Conservation (phyloP, 2,329 filamentous ascomycete genomes). For the Chaetothyriales sp. region DNA sequence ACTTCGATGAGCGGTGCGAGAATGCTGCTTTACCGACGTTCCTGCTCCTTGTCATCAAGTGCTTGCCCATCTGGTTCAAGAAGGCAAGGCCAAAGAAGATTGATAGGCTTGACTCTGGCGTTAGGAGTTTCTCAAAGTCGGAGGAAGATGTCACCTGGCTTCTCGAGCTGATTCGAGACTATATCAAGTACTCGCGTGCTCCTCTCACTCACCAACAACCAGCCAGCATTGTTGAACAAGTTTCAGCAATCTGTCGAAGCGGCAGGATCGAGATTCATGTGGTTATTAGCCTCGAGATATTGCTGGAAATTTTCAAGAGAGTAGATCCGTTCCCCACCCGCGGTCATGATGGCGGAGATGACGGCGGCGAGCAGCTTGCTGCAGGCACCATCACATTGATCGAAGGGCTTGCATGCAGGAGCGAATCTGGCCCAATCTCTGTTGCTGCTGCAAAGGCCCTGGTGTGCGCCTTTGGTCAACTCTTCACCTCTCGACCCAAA, state of each 20-base stretch:
- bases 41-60: background rate
- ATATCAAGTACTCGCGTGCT: background rate
- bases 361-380: background rate
- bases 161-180: background rate
- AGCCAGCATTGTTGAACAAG: background rate
- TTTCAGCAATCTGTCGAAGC: background rate
- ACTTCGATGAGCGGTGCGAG: background rate
- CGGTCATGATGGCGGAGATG: background rate
- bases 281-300: background rate
- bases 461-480: conserved; percentile 8
- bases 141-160: background rate
- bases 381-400: background rate
- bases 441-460: conserved; percentile 7
- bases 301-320: background rate
- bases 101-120: background rate
- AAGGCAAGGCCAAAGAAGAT: background rate
- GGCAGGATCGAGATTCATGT: background rate
- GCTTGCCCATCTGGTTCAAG: background rate
- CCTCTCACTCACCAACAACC: background rate
- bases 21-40: background rate
- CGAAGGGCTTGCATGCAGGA: background rate
- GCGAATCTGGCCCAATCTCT: background rate
- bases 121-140: background rate
- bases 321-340: background rate
- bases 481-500: background rate